Percentiles rank a stretch among this genome's conserved stretches.
Conservation (phyloP, 306 rosid species). For the Myrica gale region DNA sequence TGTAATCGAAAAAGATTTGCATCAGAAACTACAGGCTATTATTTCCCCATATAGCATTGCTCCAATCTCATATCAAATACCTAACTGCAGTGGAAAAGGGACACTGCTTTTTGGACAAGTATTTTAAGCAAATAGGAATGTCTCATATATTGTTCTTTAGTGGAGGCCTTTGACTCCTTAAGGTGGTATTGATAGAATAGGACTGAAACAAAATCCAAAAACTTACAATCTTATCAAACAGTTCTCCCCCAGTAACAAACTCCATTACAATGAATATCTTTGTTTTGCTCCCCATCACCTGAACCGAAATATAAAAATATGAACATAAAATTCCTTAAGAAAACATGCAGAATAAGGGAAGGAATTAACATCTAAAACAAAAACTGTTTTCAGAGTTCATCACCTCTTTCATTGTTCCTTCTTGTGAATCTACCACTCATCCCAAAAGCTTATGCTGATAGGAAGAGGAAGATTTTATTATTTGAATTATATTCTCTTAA, state of each 20-base stretch:
- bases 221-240: slow-evolving; percentile 97
- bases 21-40: slow-evolving; percentile 24
- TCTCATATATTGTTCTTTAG: neutral
- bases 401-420: slow-evolving; percentile 13
- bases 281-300: slow-evolving; percentile 96
- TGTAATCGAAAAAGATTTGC: slow-evolving; percentile 9
- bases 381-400: slow-evolving; percentile 1
- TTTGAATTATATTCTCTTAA: no score
- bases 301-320: slow-evolving; percentile 23
- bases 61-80: slow-evolving; percentile 11
- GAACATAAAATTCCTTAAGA: neutral
- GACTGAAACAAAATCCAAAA: slow-evolving; percentile 11
- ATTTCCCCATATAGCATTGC: slow-evolving; percentile 10
- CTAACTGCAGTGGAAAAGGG: slow-evolving; percentile 18
- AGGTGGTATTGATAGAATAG: slow-evolving; percentile 7
- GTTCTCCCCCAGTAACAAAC: slow-evolving; percentile 96
- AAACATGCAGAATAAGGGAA: slow-evolving; percentile 10
- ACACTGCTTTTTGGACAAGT: neutral
- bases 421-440: neutral
- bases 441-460: no score
- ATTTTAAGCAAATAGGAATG: slow-evolving; percentile 5
- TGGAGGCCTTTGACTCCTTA: slow-evolving; percentile 7
- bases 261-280: slow-evolving; percentile 94
- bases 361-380: slow-evolving; percentile 10
- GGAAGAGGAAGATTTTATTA: no score